Conservation (phyloP, 169 alveolate species). For the Pseudocohnilembus persalinus region DNA sequence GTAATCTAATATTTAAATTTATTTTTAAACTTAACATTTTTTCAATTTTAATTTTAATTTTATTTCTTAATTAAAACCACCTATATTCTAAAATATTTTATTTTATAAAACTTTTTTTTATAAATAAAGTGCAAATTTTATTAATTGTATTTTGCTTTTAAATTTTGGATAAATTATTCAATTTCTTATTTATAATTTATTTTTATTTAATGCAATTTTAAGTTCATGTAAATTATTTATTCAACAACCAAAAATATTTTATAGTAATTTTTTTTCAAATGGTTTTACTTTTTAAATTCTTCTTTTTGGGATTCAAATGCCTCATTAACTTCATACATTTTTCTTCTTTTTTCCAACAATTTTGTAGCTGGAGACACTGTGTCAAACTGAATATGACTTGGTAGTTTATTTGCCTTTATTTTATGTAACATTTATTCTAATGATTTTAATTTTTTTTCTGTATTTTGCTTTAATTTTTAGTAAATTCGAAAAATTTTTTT, state of each 20-base stretch:
- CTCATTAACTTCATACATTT: conserved; percentile 75
- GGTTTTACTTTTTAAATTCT: conserved; percentile 51
- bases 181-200: neutral
- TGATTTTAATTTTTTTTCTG: neutral
- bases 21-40: too few species aligned
- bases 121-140: too few species aligned
- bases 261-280: neutral
- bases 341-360: conserved; percentile 65
- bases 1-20: too few species aligned
- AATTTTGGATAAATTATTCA: neutral
- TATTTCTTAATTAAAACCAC: too few species aligned
- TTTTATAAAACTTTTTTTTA: too few species aligned
- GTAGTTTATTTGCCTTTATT: conserved; percentile 45
- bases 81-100: too few species aligned
- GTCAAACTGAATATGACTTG: conserved; percentile 52
- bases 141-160: neutral
- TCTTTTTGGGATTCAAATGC: conserved; percentile 62
- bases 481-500: too few species aligned
- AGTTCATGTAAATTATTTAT: neutral
- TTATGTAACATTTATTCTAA: conserved; percentile 24
- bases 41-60: too few species aligned
- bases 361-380: conserved; percentile 70
- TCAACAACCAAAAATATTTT: neutral
- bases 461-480: neutral
- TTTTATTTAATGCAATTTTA: neutral